A percentile compares a stretch with the other conserved stretches of the same genome.
These are phyloP conservation scores for Carnegiea gigantea DNA, from an alignment of 179 eudicot species.

Conservation along the genomic window DNA sequence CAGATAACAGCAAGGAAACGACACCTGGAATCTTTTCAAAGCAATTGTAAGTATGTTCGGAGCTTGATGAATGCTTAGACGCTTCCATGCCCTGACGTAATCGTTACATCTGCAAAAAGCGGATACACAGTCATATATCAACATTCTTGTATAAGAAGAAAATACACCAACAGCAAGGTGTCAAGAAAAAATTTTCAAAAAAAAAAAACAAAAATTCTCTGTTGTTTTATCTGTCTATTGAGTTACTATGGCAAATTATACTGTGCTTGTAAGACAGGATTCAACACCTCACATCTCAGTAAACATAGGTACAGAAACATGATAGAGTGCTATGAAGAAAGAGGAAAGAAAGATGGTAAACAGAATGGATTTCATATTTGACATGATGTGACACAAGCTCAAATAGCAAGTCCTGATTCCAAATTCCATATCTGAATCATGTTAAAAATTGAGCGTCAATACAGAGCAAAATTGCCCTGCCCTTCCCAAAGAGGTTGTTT, in stretches of 20 bases:
- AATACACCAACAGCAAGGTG: neutral
- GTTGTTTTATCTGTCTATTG: neutral
- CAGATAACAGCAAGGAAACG: slow-evolving; percentile 6
- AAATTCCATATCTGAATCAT: neutral
- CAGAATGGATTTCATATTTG: slow-evolving; percentile 1
- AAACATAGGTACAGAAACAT: neutral
- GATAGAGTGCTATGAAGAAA: neutral
- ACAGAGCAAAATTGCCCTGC: neutral
- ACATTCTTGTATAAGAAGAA: neutral
- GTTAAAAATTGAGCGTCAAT: neutral
- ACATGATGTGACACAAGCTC: neutral
- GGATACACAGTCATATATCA: neutral
- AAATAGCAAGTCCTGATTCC: neutral
- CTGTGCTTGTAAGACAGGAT: neutral
- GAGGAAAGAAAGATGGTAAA: neutral
- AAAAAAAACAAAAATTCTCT: neutral
- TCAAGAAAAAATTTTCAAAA: neutral
- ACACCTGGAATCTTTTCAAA: slow-evolving; percentile 89
- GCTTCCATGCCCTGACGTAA: slow-evolving; percentile 88
- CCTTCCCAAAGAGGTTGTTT: neutral
- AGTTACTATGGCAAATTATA: neutral
- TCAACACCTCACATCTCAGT: neutral
- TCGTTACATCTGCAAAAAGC: slow-evolving; percentile 73
- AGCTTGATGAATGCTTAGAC: slow-evolving; percentile 63
- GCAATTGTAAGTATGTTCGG: slow-evolving; percentile 94